Base-by-base conservation (phyloP, 495 filamentous ascomycete genomes). In the Bathelium albidoporum region DNA sequence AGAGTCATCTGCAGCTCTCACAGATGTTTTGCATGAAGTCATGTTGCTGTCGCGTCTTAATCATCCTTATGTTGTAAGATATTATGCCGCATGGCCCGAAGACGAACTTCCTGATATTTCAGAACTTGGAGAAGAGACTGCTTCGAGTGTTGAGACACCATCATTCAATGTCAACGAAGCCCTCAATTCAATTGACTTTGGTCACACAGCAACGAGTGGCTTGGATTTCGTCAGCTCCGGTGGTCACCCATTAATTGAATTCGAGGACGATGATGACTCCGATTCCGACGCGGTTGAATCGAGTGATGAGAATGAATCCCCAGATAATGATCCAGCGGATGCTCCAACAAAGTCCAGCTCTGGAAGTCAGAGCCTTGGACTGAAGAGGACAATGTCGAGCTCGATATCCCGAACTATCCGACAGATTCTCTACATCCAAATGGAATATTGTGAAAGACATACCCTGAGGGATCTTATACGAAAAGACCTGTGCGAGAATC, bases 401-500 rank as follows among this genome's bases (percentile, higher is more conserved):
- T 68, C 72, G 3, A 20, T 9, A 43, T 61, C 10, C 28, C 60
- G n/a, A 64, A 79, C 32, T 74, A 69, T 80, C 29, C 78, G 78
- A 58, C 83, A 83, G 9, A 84, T 83, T 0, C 80, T 93, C 0
- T 93, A 91, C 70, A 93, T 93, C 64, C 87, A 89, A 65, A 98
- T 98, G 94, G 93, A 97, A 69, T 96, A 96, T 70, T 97, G 95
- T 71, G 94, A 97, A 72, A 91, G 89, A 69, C 86, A 90, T 82
- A 97, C 94, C 0, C 79, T 98, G 34, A 86, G 94, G 36, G 91
- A 98, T 79, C 75, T 96, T n/a, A 92, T 97, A 53, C 81, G 83
- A 53, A 85, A 88, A 62, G 87, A 86, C 39, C 72, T 97, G 34
- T 83, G 80, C 60, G 83, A 87, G 64, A 84, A 91, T 61, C 74